phyloP scores from a whole-genome alignment of 768 basidiomycete genomes.

The Scleroderma bovista region DNA sequence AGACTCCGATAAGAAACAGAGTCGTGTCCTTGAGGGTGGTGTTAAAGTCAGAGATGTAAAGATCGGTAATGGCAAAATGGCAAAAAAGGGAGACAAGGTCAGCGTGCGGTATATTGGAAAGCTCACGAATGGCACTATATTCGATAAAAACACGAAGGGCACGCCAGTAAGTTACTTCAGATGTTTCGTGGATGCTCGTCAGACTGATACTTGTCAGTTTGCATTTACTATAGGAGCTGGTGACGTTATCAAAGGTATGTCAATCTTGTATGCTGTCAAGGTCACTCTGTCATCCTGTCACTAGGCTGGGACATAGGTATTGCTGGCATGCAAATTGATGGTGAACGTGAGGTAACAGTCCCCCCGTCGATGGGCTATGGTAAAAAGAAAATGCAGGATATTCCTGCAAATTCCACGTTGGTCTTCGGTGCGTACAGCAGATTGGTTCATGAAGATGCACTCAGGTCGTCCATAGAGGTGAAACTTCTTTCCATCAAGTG shows the following conservation, averaged over 20 bases:
- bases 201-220: constrained; percentile 40
- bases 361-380: constrained; percentile 74
- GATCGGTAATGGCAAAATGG: constrained; percentile 75
- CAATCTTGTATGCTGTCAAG: background rate
- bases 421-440: constrained; percentile 58
- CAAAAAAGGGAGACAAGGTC: constrained; percentile 80
- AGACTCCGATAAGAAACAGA: constrained; percentile 23
- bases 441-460: constrained; percentile 1
- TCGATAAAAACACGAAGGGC: constrained; percentile 80
- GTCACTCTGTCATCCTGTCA: constrained; percentile 2
- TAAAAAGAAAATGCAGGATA: constrained; percentile 47
- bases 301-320: constrained; percentile 90
- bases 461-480: constrained; percentile 46
- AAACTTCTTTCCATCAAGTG: constrained; percentile 68
- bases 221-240: constrained; percentile 76
- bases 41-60: constrained; percentile 74
- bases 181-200: background rate
- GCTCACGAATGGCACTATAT: constrained; percentile 65
- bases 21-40: constrained; percentile 53
- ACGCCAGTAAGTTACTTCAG: constrained; percentile 59
- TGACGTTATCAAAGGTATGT: constrained; percentile 85
- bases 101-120: constrained; percentile 93
- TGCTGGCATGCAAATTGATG: constrained; percentile 86
- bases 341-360: constrained; percentile 77
- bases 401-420: constrained; percentile 79